These are phyloP conservation scores for Spergularia marina DNA, from an alignment of 148 eudicot genomes.

Conservation along the genomic window DNA sequence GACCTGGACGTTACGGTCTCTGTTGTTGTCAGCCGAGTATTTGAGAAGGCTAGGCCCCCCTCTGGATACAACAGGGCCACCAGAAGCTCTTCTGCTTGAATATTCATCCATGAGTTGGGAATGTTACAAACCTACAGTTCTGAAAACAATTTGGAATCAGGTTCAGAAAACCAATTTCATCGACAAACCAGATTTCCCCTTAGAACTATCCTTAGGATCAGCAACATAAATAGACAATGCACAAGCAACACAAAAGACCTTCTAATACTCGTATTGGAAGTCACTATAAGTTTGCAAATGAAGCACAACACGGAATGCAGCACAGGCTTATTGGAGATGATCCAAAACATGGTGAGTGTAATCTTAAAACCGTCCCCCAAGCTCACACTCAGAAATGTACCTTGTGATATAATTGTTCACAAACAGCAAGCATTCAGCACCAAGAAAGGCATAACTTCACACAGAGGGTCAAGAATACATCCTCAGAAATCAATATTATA, in stretches of 20 bases:
- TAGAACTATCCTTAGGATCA: neutral
- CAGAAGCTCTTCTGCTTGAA: slow-evolving; percentile 46
- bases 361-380: neutral
- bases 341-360: too few relatives aligned
- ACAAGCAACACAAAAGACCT: slow-evolving; percentile 1
- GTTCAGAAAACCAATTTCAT: neutral
- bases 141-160: slow-evolving; percentile 18
- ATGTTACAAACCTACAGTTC: slow-evolving; percentile 27
- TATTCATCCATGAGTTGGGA: slow-evolving; percentile 51
- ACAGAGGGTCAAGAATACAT: neutral
- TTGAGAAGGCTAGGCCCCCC: slow-evolving; percentile 44
- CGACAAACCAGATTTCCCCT: neutral
- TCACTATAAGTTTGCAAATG: neutral
- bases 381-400: too few relatives aligned
- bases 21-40: slow-evolving; percentile 40
- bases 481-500: neutral
- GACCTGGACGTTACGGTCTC: slow-evolving; percentile 45
- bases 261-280: neutral
- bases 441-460: neutral
- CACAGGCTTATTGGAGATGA: too few relatives aligned
- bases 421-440: neutral
- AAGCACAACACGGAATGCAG: neutral
- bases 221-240: neutral
- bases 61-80: slow-evolving; percentile 42
- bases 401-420: too few relatives aligned